phyloP scores from a whole-genome alignment of 345 rosid genomes.

The Gossypium longicalyx region DNA sequence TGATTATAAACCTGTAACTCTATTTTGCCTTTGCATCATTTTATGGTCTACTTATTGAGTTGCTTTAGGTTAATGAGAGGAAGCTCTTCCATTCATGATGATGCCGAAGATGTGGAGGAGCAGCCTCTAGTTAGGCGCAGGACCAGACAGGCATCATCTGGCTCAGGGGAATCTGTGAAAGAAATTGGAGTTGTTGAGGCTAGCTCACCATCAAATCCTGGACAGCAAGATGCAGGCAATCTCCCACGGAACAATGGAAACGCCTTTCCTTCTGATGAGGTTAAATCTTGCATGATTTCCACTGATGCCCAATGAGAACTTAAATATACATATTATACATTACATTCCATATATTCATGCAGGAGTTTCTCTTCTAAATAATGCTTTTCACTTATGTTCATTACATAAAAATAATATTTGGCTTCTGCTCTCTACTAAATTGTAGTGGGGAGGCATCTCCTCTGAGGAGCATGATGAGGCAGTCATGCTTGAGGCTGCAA shows the following conservation, averaged over 20 bases:
- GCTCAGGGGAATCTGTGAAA: constrained; percentile 39
- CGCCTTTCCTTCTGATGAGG: constrained; percentile 76
- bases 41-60: constrained; percentile 8
- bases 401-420: constrained; percentile 10
- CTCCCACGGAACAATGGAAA: constrained; percentile 43
- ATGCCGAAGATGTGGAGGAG: constrained; percentile 62
- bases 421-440: constrained; percentile 6
- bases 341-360: background rate
- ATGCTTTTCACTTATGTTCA: constrained; percentile 16
- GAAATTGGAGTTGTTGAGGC: constrained; percentile 38
- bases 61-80: constrained; percentile 55
- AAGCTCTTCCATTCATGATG: constrained; percentile 65
- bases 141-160: constrained; percentile 50
- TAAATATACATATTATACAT: background rate
- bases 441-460: constrained; percentile 98
- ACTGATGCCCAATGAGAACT: background rate
- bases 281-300: constrained; percentile 20
- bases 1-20: background rate
- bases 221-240: constrained; percentile 30
- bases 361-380: constrained; percentile 12
- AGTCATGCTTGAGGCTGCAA: constrained; percentile 99
- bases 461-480: constrained; percentile 99
- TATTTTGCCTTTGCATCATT: background rate
- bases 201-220: constrained; percentile 57
- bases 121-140: constrained; percentile 73